Evolutionary conservation across 208 protist species (phyloP).

Genomic region (Crithidia thermophila): DNA sequence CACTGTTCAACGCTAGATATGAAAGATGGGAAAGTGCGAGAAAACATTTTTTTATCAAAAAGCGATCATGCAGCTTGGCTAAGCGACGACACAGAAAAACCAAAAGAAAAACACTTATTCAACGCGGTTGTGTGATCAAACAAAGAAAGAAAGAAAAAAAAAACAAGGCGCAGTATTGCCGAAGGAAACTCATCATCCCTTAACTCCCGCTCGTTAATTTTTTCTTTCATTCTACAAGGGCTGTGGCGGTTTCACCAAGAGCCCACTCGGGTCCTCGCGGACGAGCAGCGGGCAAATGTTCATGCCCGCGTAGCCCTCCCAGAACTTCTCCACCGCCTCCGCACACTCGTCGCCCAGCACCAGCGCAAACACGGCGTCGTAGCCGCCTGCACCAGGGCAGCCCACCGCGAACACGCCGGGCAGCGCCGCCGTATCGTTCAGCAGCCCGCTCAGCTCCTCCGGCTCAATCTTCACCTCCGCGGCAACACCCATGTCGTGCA

Average conservation of each 20-base stretch:
- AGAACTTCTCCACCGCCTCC: conserved; percentile 65
- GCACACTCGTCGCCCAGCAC: conserved; percentile 71
- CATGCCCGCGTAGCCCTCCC: conserved; percentile 64
- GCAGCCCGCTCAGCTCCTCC: conserved; percentile 67
- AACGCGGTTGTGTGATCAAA: too few relatives aligned
- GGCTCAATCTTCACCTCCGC: conserved; percentile 91
- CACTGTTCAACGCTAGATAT: too few relatives aligned
- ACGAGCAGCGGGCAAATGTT: conserved; percentile 83
- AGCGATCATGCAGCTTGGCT: neutral
- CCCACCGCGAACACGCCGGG: conserved; percentile 93
- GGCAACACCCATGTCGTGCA: conserved; percentile 84
- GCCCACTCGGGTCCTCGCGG: conserved; percentile 72
- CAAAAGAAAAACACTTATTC: too few relatives aligned
- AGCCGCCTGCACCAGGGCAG: conserved; percentile 94
- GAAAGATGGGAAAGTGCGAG: too few relatives aligned
- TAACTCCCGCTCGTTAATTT: neutral
- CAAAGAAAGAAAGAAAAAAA: neutral
- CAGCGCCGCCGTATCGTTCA: conserved; percentile 85
- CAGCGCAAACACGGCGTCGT: conserved; percentile 93
- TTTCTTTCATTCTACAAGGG: neutral
- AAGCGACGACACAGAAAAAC: neutral
- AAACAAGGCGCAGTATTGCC: too few relatives aligned
- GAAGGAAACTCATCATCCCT: too few relatives aligned
- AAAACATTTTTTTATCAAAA: too few relatives aligned
- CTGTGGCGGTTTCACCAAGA: conserved; percentile 38